phyloP scores from a whole-genome alignment of 805 yeast species.

The Spathaspora sp. region DNA sequence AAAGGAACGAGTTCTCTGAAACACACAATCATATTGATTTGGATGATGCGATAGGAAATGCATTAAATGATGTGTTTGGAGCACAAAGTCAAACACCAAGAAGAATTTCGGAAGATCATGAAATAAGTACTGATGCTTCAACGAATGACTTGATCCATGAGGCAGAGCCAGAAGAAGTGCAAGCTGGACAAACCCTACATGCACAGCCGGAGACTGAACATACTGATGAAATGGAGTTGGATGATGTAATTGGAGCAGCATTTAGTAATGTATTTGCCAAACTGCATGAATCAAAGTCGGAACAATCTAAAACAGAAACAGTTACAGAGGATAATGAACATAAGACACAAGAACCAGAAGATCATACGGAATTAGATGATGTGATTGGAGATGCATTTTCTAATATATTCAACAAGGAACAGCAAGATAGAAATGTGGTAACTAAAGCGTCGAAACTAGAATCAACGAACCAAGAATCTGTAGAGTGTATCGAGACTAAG shows the following conservation, averaged over 20 bases:
- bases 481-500: no score
- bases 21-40: neutral
- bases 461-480: no score
- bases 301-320: neutral
- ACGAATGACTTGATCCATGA: neutral
- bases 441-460: neutral
- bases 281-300: neutral
- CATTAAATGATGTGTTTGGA: neutral
- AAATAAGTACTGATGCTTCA: neutral
- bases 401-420: neutral
- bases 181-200: neutral
- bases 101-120: neutral
- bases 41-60: slow-evolving; percentile 9
- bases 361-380: slow-evolving; percentile 2
- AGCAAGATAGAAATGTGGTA: neutral
- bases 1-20: neutral
- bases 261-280: slow-evolving; percentile 10
- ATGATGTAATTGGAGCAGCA: slow-evolving; percentile 29
- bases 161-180: neutral
- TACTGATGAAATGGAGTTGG: slow-evolving; percentile 11
- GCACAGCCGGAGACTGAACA: neutral
- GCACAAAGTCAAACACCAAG: neutral
- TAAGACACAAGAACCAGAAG: neutral
- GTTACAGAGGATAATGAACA: neutral
- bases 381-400: slow-evolving; percentile 7